Conservation (phyloP, 2,329 filamentous ascomycete species). For the Claviceps paspali region DNA sequence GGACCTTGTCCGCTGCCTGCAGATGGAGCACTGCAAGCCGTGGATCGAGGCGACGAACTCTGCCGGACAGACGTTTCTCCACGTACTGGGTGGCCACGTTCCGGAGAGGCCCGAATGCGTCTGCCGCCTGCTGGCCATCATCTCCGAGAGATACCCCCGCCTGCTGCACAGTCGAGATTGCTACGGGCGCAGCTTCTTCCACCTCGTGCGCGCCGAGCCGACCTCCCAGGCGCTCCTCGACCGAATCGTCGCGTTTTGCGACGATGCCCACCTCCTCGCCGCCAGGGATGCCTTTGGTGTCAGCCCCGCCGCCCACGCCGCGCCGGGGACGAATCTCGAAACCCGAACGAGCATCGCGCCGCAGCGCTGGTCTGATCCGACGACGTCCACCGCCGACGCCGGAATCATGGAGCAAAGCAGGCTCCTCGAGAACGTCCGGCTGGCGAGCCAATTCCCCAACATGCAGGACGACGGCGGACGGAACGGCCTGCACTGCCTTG, state of each 20-base stretch:
- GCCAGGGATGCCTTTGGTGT: slow-evolving; percentile 35
- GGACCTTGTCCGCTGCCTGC: slow-evolving; percentile 15
- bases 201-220: slow-evolving; percentile 19
- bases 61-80: slow-evolving; percentile 33
- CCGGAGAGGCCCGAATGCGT: slow-evolving; percentile 15
- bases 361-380: slow-evolving; percentile 2
- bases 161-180: slow-evolving; percentile 24
- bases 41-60: slow-evolving; percentile 21
- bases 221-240: slow-evolving; percentile 15
- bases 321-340: slow-evolving; percentile 3
- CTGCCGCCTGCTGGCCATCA: slow-evolving; percentile 11
- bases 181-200: slow-evolving; percentile 39
- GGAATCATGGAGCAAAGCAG: slow-evolving; percentile 9
- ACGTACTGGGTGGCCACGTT: slow-evolving; percentile 24
- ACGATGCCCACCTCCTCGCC: slow-evolving; percentile 16
- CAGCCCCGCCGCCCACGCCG: slow-evolving; percentile 9
- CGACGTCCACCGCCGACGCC: slow-evolving; percentile 4
- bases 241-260: slow-evolving; percentile 20
- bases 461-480: slow-evolving; percentile 26
- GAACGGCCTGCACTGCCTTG: slow-evolving; percentile 44
- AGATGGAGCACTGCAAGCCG: slow-evolving; percentile 5
- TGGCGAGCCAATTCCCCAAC: slow-evolving; percentile 8
- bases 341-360: not conserved
- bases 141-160: slow-evolving; percentile 12
- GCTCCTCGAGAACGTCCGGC: slow-evolving; percentile 11